Base-by-base conservation (phyloP, 371 early-diverging fungal genomes). In the Actinomortierella wolfii region DNA sequence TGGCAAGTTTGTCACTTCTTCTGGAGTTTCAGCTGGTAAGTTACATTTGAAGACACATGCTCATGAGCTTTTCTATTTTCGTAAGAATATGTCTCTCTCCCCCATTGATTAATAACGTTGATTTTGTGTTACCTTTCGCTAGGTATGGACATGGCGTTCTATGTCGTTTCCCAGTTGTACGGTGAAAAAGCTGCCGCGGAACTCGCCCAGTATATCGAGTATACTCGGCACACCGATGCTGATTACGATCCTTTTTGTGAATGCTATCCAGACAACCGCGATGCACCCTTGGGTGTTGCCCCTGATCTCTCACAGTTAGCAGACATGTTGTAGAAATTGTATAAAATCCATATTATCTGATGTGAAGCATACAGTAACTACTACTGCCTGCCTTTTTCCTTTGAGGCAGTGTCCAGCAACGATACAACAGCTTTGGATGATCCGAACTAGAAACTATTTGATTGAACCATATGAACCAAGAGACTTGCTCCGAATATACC, bases 1-100 rank as follows among this genome's bases (percentile, higher is more conserved):
- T 55, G 82, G 80, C 21, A 81, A 81, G 34, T 68, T 62, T 43
- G 67, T 68, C 17, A 76, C 83, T 15, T 69, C 81, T 8, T 74
- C 76, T 11, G 85, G 85, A 14, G 81, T 83, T 21, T 76, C 79
- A 18, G 83, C 83, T 1, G 83, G 82, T 51, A 52, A 67, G 56
- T 15, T 34, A 18, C 5, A 8, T 5, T 15, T 2, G 1, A 20
- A 25, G 28, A 14, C 15, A n/a, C 44, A 21, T 29, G 17, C n/a
- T 1, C 8, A 42, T n/a, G 3, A n/a, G 15, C n/a, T 54, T 21
- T 0, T 8, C 17, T 21, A 43, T 42, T 34, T 11, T 24, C 42
- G 21, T 9, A 28, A 44, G n/a, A 46, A 17, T 41, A 41, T 41
- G 11, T 17, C 8, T 41, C 17, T 41, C 17, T 41, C 42, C 42